Evolutionary conservation across 805 yeast genomes (phyloP).

Genomic region (Martiniozyma abietophila): DNA sequence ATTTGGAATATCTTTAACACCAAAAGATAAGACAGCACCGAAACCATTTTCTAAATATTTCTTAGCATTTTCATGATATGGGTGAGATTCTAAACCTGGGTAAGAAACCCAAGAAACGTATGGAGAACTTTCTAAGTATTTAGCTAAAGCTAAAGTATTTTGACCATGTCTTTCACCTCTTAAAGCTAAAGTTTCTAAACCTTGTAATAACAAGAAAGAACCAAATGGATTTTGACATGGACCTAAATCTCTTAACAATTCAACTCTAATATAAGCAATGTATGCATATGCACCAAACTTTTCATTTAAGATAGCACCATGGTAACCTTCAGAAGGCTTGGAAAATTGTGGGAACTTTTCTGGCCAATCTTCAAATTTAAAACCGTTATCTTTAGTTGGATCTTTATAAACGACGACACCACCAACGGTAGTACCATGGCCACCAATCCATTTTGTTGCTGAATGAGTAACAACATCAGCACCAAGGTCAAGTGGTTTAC

Average conservation of each 20-base stretch:
- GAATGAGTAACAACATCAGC: slow-evolving; percentile 91
- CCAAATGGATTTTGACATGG: slow-evolving; percentile 85
- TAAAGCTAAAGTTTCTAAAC: slow-evolving; percentile 87
- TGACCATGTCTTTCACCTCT: slow-evolving; percentile 88
- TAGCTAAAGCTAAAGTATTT: slow-evolving; percentile 75
- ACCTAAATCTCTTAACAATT: slow-evolving; percentile 85
- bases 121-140: slow-evolving; percentile 55
- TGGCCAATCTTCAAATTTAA: slow-evolving; percentile 83
- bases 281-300: slow-evolving; percentile 75
- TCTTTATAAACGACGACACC: slow-evolving; percentile 60
- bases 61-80: slow-evolving; percentile 72
- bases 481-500: slow-evolving; percentile 79
- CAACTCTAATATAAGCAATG: slow-evolving; percentile 73
- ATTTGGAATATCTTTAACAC: slow-evolving; percentile 58
- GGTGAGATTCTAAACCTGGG: slow-evolving; percentile 76
- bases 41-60: slow-evolving; percentile 73
- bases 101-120: slow-evolving; percentile 86
- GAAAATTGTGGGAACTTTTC: slow-evolving; percentile 87
- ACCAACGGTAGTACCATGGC: slow-evolving; percentile 91
- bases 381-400: slow-evolving; percentile 68
- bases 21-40: slow-evolving; percentile 86
- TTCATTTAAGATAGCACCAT: slow-evolving; percentile 76
- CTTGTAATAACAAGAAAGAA: slow-evolving; percentile 78
- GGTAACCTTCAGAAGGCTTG: slow-evolving; percentile 88
- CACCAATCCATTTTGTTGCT: slow-evolving; percentile 97